Conservation (phyloP, 331 rosid genomes). For the Spiraea crenata region DNA sequence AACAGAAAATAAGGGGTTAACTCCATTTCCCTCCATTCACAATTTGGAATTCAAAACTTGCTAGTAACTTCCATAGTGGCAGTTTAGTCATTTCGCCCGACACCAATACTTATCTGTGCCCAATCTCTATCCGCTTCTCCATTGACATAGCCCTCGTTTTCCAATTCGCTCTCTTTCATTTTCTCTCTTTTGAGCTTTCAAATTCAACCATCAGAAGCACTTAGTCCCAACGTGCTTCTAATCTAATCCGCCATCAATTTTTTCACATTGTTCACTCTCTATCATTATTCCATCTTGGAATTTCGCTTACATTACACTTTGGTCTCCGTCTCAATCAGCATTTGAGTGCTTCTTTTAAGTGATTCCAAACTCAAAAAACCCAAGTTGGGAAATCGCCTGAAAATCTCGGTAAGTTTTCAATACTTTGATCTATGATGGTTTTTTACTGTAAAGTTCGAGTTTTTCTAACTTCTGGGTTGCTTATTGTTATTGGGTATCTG, state of each 20-base stretch:
- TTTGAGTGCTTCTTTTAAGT: slow-evolving; percentile 12
- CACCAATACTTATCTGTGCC: slow-evolving; percentile 6
- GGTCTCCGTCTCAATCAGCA: slow-evolving; percentile 12
- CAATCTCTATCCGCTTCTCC: slow-evolving; percentile 47
- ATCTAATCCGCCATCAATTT: slow-evolving; percentile 38
- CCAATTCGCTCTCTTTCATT: slow-evolving; percentile 31
- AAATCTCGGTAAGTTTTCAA: slow-evolving; percentile 19
- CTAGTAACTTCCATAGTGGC: slow-evolving; percentile 40
- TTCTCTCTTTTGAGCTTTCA: slow-evolving; percentile 48
- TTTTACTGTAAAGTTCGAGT: neutral
- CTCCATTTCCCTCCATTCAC: slow-evolving; percentile 15
- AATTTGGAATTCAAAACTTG: slow-evolving; percentile 22
- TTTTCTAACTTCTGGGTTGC: neutral
- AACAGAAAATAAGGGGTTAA: neutral
- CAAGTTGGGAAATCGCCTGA: slow-evolving; percentile 19
- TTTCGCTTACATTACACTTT: slow-evolving; percentile 6
- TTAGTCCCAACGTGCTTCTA: slow-evolving; percentile 40
- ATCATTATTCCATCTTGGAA: slow-evolving; percentile 31
- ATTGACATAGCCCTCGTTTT: slow-evolving; percentile 28
- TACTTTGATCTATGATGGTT: slow-evolving; percentile 8
- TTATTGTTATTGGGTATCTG: slow-evolving; percentile 5
- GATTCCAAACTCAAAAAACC: slow-evolving; percentile 17
- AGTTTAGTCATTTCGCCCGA: slow-evolving; percentile 50
- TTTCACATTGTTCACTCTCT: slow-evolving; percentile 25
- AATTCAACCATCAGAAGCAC: slow-evolving; percentile 44